A percentile compares a stretch with the other conserved stretches of the same genome.
phyloP scores from a whole-genome alignment of 2,329 filamentous ascomycete genomes.

The Epichloe uncinata region DNA sequence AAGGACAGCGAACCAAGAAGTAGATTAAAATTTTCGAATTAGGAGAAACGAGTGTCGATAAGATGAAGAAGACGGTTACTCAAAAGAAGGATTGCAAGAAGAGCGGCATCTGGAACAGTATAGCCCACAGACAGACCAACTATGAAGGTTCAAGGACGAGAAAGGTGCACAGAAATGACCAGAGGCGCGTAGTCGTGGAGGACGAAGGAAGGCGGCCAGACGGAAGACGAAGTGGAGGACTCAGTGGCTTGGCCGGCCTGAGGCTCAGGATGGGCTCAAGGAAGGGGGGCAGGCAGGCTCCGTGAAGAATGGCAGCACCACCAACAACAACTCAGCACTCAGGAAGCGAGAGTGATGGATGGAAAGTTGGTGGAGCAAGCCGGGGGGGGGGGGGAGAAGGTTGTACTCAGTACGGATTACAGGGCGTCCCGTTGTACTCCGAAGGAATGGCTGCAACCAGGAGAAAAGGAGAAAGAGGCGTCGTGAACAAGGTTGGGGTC shows the following conservation, averaged over 20 bases:
- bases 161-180: conserved; percentile 6
- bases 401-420: too few species aligned
- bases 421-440: too few species aligned
- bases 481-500: background rate
- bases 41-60: conserved; percentile 20
- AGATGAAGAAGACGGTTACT: conserved; percentile 14
- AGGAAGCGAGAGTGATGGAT: background rate
- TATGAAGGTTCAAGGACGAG: conserved; percentile 14
- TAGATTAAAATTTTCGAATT: conserved; percentile 21
- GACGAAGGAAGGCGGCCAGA: conserved; percentile 7
- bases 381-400: background rate
- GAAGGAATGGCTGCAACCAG: background rate
- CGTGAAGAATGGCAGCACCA: background rate
- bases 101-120: conserved; percentile 18
- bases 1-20: conserved; percentile 12
- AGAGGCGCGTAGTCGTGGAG: conserved; percentile 1
- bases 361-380: background rate
- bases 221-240: conserved; percentile 4
- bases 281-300: background rate
- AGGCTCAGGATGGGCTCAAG: conserved; percentile 1
- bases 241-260: conserved; percentile 5
- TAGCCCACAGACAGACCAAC: conserved; percentile 11
- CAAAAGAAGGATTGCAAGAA: conserved; percentile 14
- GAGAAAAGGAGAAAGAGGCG: background rate
- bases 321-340: too few species aligned